Evolutionary conservation across 1,284 basidiomycete genomes (phyloP).

Genomic region (Ustilago xerochloae): DNA sequence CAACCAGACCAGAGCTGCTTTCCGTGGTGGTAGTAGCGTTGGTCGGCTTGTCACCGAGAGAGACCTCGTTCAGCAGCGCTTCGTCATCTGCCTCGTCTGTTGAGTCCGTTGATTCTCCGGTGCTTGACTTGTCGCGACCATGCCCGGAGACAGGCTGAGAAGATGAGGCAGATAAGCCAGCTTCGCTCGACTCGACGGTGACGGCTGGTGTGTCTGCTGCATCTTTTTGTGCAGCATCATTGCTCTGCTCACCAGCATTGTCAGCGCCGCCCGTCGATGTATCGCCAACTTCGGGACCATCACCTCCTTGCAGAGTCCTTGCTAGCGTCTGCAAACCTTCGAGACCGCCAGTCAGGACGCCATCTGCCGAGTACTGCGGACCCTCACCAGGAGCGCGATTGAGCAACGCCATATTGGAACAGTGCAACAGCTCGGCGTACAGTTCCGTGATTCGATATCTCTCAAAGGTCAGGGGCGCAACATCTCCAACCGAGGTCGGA

Average conservation of each 20-base stretch:
- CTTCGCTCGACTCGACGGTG: neutral
- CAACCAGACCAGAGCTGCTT: neutral
- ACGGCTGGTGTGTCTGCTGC: neutral
- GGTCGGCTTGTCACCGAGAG: slow-evolving; percentile 33
- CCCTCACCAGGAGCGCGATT: slow-evolving; percentile 74
- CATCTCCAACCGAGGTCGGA: slow-evolving; percentile 57
- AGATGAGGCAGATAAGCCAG: neutral
- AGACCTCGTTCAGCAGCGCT: slow-evolving; percentile 59
- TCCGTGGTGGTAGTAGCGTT: neutral
- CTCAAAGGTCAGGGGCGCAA: slow-evolving; percentile 89
- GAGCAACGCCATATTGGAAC: slow-evolving; percentile 96
- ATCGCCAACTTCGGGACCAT: slow-evolving; percentile 46
- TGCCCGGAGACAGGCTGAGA: slow-evolving; percentile 16
- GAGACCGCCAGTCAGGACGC: slow-evolving; percentile 64
- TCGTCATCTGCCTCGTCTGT: slow-evolving; percentile 62
- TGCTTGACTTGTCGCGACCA: slow-evolving; percentile 43
- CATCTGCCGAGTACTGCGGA: slow-evolving; percentile 62
- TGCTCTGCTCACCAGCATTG: neutral
- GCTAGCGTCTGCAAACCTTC: slow-evolving; percentile 66
- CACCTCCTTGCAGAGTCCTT: slow-evolving; percentile 59
- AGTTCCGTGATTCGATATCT: slow-evolving; percentile 97
- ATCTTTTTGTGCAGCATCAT: neutral
- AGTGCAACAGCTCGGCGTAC: slow-evolving; percentile 95
- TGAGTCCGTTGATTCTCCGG: slow-evolving; percentile 43
- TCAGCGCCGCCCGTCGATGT: slow-evolving; percentile 16